Percentiles rank a stretch among this genome's conserved stretches.
These are phyloP conservation scores for Lizonia empirigonia DNA, from an alignment of 2,329 filamentous ascomycete species.

Conservation along the genomic window DNA sequence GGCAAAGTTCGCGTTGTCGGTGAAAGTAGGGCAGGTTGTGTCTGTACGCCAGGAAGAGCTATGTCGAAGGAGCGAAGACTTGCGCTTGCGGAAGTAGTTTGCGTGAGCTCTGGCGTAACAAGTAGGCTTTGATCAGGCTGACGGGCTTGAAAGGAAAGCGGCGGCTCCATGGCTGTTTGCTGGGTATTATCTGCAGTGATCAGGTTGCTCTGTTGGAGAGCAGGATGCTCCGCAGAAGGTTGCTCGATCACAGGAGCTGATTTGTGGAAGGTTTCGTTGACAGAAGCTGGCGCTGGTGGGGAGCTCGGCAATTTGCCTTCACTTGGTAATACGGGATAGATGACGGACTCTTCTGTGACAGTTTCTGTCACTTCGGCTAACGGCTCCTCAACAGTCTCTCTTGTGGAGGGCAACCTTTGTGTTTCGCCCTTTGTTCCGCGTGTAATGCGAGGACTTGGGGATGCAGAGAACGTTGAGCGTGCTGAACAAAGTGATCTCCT, in stretches of 20 bases:
- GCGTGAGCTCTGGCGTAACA: conserved; percentile 48
- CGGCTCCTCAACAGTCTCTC: neutral
- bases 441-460: conserved; percentile 2
- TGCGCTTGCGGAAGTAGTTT: conserved; percentile 30
- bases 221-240: conserved; percentile 19
- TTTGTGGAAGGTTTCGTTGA: conserved; percentile 13
- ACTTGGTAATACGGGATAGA: neutral
- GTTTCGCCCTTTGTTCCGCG: neutral
- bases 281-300: conserved; percentile 11
- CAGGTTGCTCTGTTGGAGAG: conserved; percentile 22
- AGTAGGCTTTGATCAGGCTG: conserved; percentile 35
- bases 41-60: conserved; percentile 13
- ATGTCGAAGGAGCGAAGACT: conserved; percentile 30
- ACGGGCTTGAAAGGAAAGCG: conserved; percentile 30
- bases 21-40: conserved; percentile 7
- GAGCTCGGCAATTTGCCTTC: conserved; percentile 21
- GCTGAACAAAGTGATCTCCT: conserved; percentile 2
- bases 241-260: conserved; percentile 17
- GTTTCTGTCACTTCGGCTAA: neutral
- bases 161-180: conserved; percentile 17
- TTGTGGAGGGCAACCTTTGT: neutral
- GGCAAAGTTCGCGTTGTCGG: conserved; percentile 5
- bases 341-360: neutral
- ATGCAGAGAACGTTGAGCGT: conserved; percentile 5
- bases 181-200: conserved; percentile 41